Evolutionary conservation across 768 basidiomycete genomes (phyloP).

Genomic region (Trametes maxima): DNA sequence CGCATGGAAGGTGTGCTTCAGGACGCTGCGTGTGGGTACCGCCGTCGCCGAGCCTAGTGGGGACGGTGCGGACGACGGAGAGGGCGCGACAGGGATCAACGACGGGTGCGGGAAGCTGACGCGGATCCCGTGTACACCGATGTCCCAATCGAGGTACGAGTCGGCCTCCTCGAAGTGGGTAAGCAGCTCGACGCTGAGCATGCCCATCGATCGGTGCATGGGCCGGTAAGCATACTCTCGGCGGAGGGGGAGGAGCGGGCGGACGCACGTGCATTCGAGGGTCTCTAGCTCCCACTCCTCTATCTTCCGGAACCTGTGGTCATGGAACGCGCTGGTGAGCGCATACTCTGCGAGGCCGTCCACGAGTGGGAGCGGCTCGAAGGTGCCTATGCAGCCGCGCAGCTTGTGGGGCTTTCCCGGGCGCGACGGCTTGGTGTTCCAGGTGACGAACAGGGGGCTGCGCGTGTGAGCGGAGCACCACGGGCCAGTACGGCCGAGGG

Average conservation of each 20-base stretch:
- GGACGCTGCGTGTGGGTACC: slow-evolving; percentile 52
- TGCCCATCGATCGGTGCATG: slow-evolving; percentile 6
- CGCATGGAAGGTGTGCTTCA: slow-evolving; percentile 69
- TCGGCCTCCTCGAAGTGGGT: slow-evolving; percentile 88
- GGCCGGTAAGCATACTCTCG: slow-evolving; percentile 4
- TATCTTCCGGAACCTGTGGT: slow-evolving; percentile 84
- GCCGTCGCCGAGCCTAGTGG: slow-evolving; percentile 68
- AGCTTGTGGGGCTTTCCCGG: slow-evolving; percentile 64
- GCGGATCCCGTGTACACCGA: slow-evolving; percentile 91
- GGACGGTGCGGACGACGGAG: slow-evolving; percentile 67
- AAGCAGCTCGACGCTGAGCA: slow-evolving; percentile 80
- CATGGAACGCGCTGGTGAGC: slow-evolving; percentile 86
- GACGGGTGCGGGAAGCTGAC: slow-evolving; percentile 86
- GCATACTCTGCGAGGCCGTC: slow-evolving; percentile 90
- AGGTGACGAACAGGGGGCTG: slow-evolving; percentile 96
- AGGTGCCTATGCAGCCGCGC: slow-evolving; percentile 95
- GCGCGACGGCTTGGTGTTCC: slow-evolving; percentile 75
- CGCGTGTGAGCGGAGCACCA: not conserved
- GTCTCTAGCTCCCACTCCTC: slow-evolving; percentile 71
- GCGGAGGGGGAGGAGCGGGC: slow-evolving; percentile 7
- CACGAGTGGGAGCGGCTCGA: slow-evolving; percentile 71
- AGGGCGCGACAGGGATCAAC: slow-evolving; percentile 45
- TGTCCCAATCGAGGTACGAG: slow-evolving; percentile 90
- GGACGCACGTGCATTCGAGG: slow-evolving; percentile 85
- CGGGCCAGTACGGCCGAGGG: not conserved